Percentiles rank a stretch among this genome's conserved stretches.
These are phyloP conservation scores for Podila epigama DNA, from an alignment of 192 early-diverging fungal genomes.

Conservation along the genomic window DNA sequence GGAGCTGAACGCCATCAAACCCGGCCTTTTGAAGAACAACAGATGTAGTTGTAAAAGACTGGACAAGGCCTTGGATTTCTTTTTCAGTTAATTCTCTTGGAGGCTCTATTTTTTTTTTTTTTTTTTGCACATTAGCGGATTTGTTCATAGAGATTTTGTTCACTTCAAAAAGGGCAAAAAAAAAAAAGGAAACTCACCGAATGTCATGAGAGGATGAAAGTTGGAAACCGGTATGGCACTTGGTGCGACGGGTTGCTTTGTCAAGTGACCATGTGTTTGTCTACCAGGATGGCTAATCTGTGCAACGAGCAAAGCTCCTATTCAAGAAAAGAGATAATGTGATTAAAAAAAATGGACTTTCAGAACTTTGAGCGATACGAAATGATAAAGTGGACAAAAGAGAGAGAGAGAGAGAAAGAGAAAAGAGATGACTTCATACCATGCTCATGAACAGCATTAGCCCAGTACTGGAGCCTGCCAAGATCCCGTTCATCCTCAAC, in stretches of 20 bases:
- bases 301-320: slow-evolving; percentile 7
- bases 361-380: no score
- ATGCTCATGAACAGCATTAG: slow-evolving; percentile 12
- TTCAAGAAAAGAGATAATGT: not conserved
- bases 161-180: not conserved
- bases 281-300: slow-evolving; percentile 19
- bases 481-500: slow-evolving; percentile 11
- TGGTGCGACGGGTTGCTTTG: slow-evolving; percentile 6
- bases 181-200: not conserved
- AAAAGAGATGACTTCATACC: slow-evolving; percentile 5
- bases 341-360: no score
- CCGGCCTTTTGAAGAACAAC: slow-evolving; percentile 76
- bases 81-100: slow-evolving; percentile 66
- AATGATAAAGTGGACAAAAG: no score
- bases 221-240: slow-evolving; percentile 16
- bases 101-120: no score
- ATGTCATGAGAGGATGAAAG: slow-evolving; percentile 12
- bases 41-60: slow-evolving; percentile 69
- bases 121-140: not conserved
- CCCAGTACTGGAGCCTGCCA: slow-evolving; percentile 7
- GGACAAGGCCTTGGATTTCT: slow-evolving; percentile 69
- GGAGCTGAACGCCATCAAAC: slow-evolving; percentile 89
- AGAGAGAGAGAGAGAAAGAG: not conserved
- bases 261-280: slow-evolving; percentile 6
- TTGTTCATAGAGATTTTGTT: not conserved